Evolutionary conservation across 1,284 basidiomycete species (phyloP), one percentile per base, ranked within the genome.

Genomic region (Schizophyllum commune): DNA sequence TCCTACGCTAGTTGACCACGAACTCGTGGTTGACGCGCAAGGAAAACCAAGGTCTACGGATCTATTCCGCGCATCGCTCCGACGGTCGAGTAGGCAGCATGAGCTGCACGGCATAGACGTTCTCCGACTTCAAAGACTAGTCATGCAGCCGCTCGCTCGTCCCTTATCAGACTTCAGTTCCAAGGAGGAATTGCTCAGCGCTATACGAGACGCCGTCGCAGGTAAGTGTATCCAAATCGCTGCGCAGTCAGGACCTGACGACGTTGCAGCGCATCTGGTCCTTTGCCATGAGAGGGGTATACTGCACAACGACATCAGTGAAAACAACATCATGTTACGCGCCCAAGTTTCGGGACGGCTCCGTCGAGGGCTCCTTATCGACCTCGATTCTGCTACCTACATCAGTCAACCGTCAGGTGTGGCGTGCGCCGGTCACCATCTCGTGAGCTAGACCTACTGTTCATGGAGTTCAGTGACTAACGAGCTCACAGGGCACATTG

Each of bases 341-440:
- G 47, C 56, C 2, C 20, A 9, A 8, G 8, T 47, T 17, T 2
- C 15, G 22, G 51, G 53, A 4, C 32, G 11, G 9, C 54, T 51
- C n/a, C 58, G 59, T 19, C 59, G 58, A 15, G 61, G 61, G 11
- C n/a, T 62, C 5, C 52, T 62, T 11, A 62, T 62, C 27, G 61
- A 62, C 22, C 9, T 59, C 20, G 61, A 62, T 47, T 56, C 59
- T 52, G 52, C 61, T 15, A 47, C 52, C 13, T 32, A 59, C 6
- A 20, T 57, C 1, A 21, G 52, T 8, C 2, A 21, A 22, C 52
- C 57, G 20, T 55, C 56, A 13, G 39, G 52, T 52, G 19, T 39
- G 9, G 11, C 47, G 1, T 21, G 53, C n/a, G n/a, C 47, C 22
- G 47, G 54, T 54, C 61, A 61, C 32, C 22, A 58, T 5, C 27